phyloP scores from a whole-genome alignment of 2,329 filamentous ascomycete species.

The Penicillium sp. region DNA sequence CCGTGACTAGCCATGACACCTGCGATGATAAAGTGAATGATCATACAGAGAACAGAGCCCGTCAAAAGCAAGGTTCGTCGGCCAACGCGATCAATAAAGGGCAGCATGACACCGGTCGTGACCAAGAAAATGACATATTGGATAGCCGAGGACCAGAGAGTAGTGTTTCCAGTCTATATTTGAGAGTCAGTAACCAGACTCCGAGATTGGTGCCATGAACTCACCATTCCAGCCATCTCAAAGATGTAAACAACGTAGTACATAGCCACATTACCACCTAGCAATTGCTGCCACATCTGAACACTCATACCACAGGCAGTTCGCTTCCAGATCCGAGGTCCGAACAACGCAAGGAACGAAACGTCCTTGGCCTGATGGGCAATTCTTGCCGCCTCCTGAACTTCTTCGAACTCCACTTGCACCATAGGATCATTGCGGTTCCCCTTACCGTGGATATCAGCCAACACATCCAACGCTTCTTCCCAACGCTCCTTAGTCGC shows the following conservation, averaged over 20 bases:
- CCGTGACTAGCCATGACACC: conserved; percentile 53
- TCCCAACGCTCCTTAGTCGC: conserved; percentile 60
- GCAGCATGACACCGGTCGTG: conserved; percentile 51
- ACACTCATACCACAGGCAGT: conserved; percentile 53
- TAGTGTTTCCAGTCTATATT: conserved; percentile 35
- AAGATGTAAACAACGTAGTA: conserved; percentile 64
- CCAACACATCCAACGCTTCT: conserved; percentile 51
- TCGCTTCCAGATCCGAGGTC: conserved; percentile 50
- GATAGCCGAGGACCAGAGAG: conserved; percentile 55
- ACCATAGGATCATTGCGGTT: conserved; percentile 55
- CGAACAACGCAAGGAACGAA: conserved; percentile 45
- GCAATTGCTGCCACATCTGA: conserved; percentile 58
- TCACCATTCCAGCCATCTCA: conserved; percentile 55
- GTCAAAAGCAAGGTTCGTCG: conserved; percentile 49
- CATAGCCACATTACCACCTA: conserved; percentile 58
- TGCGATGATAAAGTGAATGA: conserved; percentile 54
- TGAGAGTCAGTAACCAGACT: conserved; percentile 1
- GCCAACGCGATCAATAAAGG: conserved; percentile 51
- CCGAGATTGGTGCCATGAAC: not conserved
- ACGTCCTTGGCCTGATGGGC: conserved; percentile 34
- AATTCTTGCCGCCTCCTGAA: conserved; percentile 33
- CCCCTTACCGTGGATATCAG: conserved; percentile 57
- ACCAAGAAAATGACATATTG: conserved; percentile 58
- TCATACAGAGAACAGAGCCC: conserved; percentile 48
- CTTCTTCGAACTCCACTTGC: conserved; percentile 50